A percentile compares a stretch with the other conserved stretches of the same genome.
Conservation (phyloP, 177 flowering plant genomes). For the Tripterygium wilfordii region DNA sequence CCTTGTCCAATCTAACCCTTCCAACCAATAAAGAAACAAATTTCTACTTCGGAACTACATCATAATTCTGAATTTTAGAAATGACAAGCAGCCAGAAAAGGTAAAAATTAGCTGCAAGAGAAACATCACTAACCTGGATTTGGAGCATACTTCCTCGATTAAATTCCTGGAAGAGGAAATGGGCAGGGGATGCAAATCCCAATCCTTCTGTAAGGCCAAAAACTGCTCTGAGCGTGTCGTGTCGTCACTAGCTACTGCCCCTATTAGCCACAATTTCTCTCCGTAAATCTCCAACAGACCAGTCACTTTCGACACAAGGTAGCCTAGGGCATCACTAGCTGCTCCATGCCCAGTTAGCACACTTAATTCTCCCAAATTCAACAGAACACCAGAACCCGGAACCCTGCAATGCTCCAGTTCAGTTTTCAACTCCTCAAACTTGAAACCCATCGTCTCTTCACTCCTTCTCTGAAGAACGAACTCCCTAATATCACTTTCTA, state of each 20-base stretch:
- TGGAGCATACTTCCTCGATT: slow-evolving; percentile 21
- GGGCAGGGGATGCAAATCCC: slow-evolving; percentile 79
- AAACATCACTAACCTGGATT: slow-evolving; percentile 43
- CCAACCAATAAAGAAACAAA: too few relatives aligned
- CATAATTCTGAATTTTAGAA: too few relatives aligned
- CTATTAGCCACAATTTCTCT: slow-evolving; percentile 69
- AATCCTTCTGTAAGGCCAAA: slow-evolving; percentile 67
- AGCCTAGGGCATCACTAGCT: slow-evolving; percentile 18
- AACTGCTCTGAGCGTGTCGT: too few relatives aligned
- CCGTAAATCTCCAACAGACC: slow-evolving; percentile 37
- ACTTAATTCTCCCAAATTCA: slow-evolving; percentile 65
- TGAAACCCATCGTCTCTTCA: slow-evolving; percentile 16
- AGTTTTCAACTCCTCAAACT: slow-evolving; percentile 35
- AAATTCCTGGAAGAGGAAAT: slow-evolving; percentile 48
- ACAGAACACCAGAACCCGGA: slow-evolving; percentile 42
- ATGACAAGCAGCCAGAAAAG: background rate
- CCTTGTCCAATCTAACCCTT: too few relatives aligned
- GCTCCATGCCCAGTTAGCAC: slow-evolving; percentile 25
- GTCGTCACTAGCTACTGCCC: slow-evolving; percentile 46
- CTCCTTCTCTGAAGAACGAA: slow-evolving; percentile 22
- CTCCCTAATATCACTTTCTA: slow-evolving; percentile 45
- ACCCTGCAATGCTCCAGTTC: slow-evolving; percentile 18
- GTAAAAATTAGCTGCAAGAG: background rate
- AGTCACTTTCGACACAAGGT: slow-evolving; percentile 43
- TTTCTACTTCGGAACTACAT: too few relatives aligned